Evolutionary conservation across 192 early-diverging fungal genomes (phyloP).

Genomic region (Podila minutissima): DNA sequence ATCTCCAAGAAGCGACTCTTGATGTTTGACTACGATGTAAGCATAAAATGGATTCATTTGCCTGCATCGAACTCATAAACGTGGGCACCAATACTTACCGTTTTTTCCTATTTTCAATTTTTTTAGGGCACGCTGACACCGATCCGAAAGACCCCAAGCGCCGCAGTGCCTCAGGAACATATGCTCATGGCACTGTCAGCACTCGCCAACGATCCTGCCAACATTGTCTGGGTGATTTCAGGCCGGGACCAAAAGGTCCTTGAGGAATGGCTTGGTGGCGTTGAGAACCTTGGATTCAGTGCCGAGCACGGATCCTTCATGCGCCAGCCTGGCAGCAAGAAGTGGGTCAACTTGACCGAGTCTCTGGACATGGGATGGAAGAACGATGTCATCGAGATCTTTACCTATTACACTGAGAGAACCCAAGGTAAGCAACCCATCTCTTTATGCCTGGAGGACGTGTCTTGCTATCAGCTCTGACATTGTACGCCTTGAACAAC

Average conservation of each 20-base stretch:
- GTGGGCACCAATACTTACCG: neutral
- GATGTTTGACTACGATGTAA: slow-evolving; percentile 95
- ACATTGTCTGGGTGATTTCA: slow-evolving; percentile 91
- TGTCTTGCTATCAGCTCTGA: neutral
- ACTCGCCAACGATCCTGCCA: slow-evolving; percentile 81
- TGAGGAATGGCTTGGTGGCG: slow-evolving; percentile 84
- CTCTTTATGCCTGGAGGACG: neutral
- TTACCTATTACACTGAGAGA: slow-evolving; percentile 94
- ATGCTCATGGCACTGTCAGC: slow-evolving; percentile 81
- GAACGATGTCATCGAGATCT: slow-evolving; percentile 91
- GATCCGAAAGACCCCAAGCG: slow-evolving; percentile 84
- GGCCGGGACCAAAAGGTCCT: slow-evolving; percentile 89
- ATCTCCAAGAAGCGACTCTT: slow-evolving; percentile 79
- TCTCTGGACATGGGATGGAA: slow-evolving; percentile 93
- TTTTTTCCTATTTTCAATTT: slow-evolving; percentile 18
- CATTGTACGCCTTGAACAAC: neutral
- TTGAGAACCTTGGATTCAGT: slow-evolving; percentile 82
- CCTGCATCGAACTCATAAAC: neutral
- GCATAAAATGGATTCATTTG: neutral
- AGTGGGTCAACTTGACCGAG: slow-evolving; percentile 80
- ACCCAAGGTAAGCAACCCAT: slow-evolving; percentile 72
- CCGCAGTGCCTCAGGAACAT: slow-evolving; percentile 80
- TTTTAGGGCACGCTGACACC: slow-evolving; percentile 92
- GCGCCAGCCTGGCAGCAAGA: slow-evolving; percentile 76
- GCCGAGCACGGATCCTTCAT: slow-evolving; percentile 98